Evolutionary conservation across 768 basidiomycete genomes (phyloP).

Genomic region (Mycena indigotica): DNA sequence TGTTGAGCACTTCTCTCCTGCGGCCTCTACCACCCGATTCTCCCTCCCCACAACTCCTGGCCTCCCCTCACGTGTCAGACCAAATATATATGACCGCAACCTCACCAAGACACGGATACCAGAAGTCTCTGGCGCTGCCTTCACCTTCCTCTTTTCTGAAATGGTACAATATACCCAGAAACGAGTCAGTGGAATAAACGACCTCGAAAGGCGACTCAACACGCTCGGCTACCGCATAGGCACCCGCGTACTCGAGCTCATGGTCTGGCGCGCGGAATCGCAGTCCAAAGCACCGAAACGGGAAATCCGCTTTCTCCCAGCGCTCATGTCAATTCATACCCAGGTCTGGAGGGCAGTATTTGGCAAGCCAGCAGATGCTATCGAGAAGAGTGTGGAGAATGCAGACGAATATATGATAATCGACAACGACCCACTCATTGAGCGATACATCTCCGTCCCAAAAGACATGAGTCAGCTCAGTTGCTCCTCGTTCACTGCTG

Average conservation of each 20-base stretch:
- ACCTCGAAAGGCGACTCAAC: conserved; percentile 90
- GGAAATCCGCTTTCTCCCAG: conserved; percentile 87
- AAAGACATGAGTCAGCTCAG: conserved; percentile 91
- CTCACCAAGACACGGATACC: conserved; percentile 83
- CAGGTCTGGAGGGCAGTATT: conserved; percentile 96
- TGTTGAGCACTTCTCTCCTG: conserved; percentile 55
- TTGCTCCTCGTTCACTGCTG: conserved; percentile 97
- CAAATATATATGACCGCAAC: conserved; percentile 86
- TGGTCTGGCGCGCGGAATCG: conserved; percentile 77
- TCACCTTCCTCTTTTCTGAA: conserved; percentile 91
- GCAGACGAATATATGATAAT: conserved; percentile 99
- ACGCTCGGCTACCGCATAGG: conserved; percentile 93
- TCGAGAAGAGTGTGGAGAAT: conserved; percentile 95
- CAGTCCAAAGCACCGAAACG: conserved; percentile 88
- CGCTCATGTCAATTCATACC: conserved; percentile 91
- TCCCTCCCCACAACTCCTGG: conserved; percentile 57
- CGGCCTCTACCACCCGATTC: conserved; percentile 65
- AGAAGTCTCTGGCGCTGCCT: conserved; percentile 84
- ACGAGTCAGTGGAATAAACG: conserved; percentile 90
- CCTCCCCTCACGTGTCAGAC: conserved; percentile 46
- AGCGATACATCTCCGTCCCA: conserved; percentile 91
- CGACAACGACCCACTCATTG: conserved; percentile 92
- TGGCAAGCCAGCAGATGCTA: conserved; percentile 89
- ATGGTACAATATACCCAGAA: conserved; percentile 96
- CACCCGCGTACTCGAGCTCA: conserved; percentile 81